Percentiles rank a stretch among this genome's conserved stretches.
Conservation (phyloP, 352 stramenopile species). For the Peronosclerospora sorghi region DNA sequence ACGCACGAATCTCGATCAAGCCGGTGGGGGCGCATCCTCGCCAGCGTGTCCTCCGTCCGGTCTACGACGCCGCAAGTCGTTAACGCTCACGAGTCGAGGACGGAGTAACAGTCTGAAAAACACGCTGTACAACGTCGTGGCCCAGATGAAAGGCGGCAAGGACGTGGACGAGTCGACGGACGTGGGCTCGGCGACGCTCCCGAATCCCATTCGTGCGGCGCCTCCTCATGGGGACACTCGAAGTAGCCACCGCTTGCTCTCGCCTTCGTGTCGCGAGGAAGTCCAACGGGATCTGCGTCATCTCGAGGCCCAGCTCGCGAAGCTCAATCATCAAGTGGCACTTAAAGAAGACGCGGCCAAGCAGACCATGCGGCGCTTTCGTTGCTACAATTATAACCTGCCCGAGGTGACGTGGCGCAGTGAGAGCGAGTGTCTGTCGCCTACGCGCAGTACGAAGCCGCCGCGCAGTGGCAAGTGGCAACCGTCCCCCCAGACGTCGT, state of each 20-base stretch:
- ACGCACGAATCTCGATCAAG: slow-evolving; percentile 12
- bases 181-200: slow-evolving; percentile 23
- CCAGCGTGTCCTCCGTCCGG: slow-evolving; percentile 29
- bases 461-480: slow-evolving; percentile 13
- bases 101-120: slow-evolving; percentile 64
- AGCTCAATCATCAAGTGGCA: slow-evolving; percentile 50
- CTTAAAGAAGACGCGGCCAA: slow-evolving; percentile 53
- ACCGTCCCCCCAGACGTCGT: slow-evolving; percentile 24
- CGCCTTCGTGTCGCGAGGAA: slow-evolving; percentile 32
- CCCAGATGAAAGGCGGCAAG: slow-evolving; percentile 37
- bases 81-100: slow-evolving; percentile 40
- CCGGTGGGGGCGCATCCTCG: not conserved
- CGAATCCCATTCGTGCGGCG: slow-evolving; percentile 19
- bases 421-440: slow-evolving; percentile 40
- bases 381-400: slow-evolving; percentile 79
- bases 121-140: slow-evolving; percentile 50
- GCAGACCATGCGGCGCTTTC: slow-evolving; percentile 47
- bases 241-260: slow-evolving; percentile 12
- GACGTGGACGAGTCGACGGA: slow-evolving; percentile 14
- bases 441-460: slow-evolving; percentile 17
- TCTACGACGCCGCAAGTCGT: slow-evolving; percentile 36
- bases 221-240: slow-evolving; percentile 7
- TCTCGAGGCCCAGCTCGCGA: slow-evolving; percentile 48
- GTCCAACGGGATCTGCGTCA: slow-evolving; percentile 44
- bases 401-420: slow-evolving; percentile 35